phyloP scores from a whole-genome alignment of 2,329 filamentous ascomycete species.

The Trichothecium roseum region DNA sequence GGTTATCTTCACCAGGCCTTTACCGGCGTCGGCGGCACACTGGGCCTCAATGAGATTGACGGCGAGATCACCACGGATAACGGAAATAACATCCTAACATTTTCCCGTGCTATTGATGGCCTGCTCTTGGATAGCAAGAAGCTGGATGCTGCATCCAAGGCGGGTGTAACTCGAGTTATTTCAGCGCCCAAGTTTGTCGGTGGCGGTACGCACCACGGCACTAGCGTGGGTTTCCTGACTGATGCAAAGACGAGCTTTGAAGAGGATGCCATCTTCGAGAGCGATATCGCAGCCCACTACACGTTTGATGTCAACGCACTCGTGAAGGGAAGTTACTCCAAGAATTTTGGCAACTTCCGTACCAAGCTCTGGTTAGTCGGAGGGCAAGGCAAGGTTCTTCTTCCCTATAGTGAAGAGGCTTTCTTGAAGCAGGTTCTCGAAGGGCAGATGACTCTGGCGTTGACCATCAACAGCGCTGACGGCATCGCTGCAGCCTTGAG shows the following conservation, averaged over 20 bases:
- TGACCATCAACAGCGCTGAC: constrained; percentile 54
- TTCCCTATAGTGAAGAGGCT: constrained; percentile 32
- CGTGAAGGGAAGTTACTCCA: constrained; percentile 36
- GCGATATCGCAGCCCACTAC: constrained; percentile 48
- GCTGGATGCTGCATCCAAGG: constrained; percentile 37
- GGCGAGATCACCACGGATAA: constrained; percentile 45
- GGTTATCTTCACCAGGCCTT: constrained; percentile 52
- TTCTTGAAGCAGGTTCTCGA: constrained; percentile 44
- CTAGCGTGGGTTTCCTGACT: constrained; percentile 48
- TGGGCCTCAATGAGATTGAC: constrained; percentile 56
- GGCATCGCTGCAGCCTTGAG: constrained; percentile 48
- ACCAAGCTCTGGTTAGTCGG: constrained; percentile 43
- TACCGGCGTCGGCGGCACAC: constrained; percentile 46
- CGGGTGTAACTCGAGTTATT: constrained; percentile 49
- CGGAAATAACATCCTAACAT: constrained; percentile 32
- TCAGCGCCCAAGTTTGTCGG: constrained; percentile 39
- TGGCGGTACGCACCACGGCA: constrained; percentile 38
- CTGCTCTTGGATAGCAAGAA: constrained; percentile 46
- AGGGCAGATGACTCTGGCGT: constrained; percentile 42
- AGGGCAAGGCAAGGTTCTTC: constrained; percentile 18
- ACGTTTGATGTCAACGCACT: constrained; percentile 31
- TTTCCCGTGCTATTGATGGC: constrained; percentile 49
- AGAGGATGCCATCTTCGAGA: constrained; percentile 38
- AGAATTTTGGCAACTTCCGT: constrained; percentile 39
- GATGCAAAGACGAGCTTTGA: constrained; percentile 34